Conservation (phyloP, 805 yeast genomes). For the Ogataea nonfermentans region DNA sequence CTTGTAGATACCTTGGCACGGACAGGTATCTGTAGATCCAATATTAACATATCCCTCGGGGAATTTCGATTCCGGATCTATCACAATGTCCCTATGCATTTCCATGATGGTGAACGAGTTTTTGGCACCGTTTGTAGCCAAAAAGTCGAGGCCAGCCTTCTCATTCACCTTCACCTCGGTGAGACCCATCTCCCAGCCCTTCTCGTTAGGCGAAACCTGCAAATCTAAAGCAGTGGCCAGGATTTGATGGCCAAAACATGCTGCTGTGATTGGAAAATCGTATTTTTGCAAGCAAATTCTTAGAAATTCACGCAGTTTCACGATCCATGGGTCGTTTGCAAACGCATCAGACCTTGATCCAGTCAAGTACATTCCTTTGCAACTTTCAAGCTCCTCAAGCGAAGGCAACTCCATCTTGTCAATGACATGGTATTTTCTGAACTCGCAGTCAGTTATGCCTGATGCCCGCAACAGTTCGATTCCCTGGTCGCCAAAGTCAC, state of each 20-base stretch:
- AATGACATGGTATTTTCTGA: slow-evolving; percentile 40
- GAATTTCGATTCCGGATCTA: slow-evolving; percentile 9
- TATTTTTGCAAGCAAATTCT: slow-evolving; percentile 15
- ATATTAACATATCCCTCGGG: slow-evolving; percentile 41
- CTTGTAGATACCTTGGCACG: slow-evolving; percentile 65
- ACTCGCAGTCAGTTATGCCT: slow-evolving; percentile 22
- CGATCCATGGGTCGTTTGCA: slow-evolving; percentile 43
- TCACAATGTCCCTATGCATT: slow-evolving; percentile 54
- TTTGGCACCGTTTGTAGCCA: slow-evolving; percentile 14
- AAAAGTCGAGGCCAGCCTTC: slow-evolving; percentile 27
- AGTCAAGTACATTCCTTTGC: slow-evolving; percentile 45
- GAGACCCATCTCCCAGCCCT: slow-evolving; percentile 77
- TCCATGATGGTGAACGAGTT: slow-evolving; percentile 43
- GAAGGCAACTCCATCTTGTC: slow-evolving; percentile 26
- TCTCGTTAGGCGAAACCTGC: slow-evolving; percentile 51
- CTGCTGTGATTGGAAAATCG: slow-evolving; percentile 56
- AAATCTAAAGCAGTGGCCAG: slow-evolving; percentile 65
- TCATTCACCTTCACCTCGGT: slow-evolving; percentile 46
- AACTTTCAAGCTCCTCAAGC: slow-evolving; percentile 23
- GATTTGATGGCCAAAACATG: slow-evolving; percentile 92
- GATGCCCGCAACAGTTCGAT: slow-evolving; percentile 31
- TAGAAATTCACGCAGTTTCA: slow-evolving; percentile 38
- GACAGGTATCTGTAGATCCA: slow-evolving; percentile 56
- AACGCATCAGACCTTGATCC: slow-evolving; percentile 55
- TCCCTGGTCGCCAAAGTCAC: slow-evolving; percentile 55